These are phyloP conservation scores for Closterium sp. DNA, from an alignment of 139 green algal genomes.

Conservation along the genomic window DNA sequence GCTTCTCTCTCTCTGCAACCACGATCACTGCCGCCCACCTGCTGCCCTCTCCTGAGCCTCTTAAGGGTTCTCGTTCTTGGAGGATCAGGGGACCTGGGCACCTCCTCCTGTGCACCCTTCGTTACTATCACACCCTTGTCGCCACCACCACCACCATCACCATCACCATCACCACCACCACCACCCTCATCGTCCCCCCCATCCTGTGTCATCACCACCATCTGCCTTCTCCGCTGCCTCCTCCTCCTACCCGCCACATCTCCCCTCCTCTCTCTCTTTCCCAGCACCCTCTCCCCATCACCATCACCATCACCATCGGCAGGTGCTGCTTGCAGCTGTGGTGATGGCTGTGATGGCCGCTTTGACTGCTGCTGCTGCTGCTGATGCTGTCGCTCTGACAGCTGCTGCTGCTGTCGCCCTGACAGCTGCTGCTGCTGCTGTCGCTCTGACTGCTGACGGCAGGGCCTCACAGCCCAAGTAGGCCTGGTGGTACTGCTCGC, in stretches of 20 bases:
- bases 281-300: no score
- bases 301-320: no score
- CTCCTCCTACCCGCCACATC: background rate
- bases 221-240: background rate
- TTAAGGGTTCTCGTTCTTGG: background rate
- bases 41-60: background rate
- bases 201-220: background rate
- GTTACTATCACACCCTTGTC: background rate
- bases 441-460: background rate
- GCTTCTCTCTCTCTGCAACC: background rate
- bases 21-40: background rate
- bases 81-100: background rate
- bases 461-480: background rate
- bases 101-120: background rate
- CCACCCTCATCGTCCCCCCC: background rate
- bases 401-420: background rate
- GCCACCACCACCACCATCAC: background rate
- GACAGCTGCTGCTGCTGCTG: background rate
- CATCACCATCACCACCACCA: background rate
- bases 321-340: no score
- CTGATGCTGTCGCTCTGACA: no score
- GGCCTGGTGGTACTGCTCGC: background rate
- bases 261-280: background rate
- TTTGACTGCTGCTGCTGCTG: no score
- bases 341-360: no score